Evolutionary conservation across 1,139 yeast genomes (phyloP).

Genomic region (Wickerhamomyces sp.): DNA sequence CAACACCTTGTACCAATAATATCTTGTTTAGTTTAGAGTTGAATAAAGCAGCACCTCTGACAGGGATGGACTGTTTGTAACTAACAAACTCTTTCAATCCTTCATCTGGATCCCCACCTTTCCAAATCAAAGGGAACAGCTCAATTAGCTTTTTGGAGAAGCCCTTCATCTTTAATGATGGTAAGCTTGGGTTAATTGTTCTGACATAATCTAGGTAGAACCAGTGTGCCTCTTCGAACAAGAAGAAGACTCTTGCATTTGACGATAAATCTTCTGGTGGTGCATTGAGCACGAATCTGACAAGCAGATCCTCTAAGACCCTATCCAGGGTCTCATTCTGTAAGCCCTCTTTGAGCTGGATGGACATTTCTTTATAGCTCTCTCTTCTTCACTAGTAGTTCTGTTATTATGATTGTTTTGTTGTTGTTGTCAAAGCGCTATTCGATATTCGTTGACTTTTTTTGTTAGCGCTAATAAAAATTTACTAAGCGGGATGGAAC

Average conservation of each 20-base stretch:
- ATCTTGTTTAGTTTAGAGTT: conserved; percentile 67
- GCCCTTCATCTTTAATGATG: conserved; percentile 72
- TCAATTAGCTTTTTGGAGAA: conserved; percentile 71
- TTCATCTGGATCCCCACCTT: conserved; percentile 75
- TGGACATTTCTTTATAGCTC: conserved; percentile 14
- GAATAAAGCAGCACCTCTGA: conserved; percentile 89
- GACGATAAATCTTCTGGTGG: conserved; percentile 88
- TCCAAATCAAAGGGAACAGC: conserved; percentile 82
- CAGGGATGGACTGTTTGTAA: conserved; percentile 90
- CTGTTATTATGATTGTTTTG: not conserved
- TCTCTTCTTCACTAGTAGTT: not conserved
- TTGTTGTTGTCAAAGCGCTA: not conserved
- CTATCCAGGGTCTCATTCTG: conserved; percentile 51
- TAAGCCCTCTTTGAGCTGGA: conserved; percentile 21
- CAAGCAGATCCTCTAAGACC: conserved; percentile 81
- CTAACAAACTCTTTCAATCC: conserved; percentile 73
- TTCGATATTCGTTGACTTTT: not conserved
- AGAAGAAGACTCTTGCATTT: conserved; percentile 84
- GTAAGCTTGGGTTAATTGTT: conserved; percentile 69
- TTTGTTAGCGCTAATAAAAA: not conserved
- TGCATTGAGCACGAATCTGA: conserved; percentile 84
- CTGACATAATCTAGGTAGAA: conserved; percentile 85
- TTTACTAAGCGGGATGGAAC: not conserved
- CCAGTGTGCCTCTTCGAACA: conserved; percentile 98
- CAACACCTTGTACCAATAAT: conserved; percentile 80